Base-by-base conservation (phyloP, 1,139 yeast genomes). In the Candida dubliniensis region DNA sequence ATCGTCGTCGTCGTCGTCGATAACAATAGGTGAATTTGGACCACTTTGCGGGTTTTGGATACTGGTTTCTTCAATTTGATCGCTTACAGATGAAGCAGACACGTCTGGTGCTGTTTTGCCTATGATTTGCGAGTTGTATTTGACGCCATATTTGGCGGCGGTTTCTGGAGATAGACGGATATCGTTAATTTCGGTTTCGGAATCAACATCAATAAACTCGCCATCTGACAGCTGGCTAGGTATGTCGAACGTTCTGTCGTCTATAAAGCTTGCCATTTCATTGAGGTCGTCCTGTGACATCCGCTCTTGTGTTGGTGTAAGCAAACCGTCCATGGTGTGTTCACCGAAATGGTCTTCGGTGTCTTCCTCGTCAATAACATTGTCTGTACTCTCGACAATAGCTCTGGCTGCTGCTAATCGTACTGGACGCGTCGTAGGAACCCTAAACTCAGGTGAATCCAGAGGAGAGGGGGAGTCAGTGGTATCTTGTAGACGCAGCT, bases 321-420 rank as follows among this genome's bases (percentile, higher is more conserved):
- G 53, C 32, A 63, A 56, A 0, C 78, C 77, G 37, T 64, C 74
- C 73, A 71, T 61, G 41, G 65, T 58, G 9, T 58, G 59, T 15
- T 63, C 69, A 2, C 77, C 78, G 49, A 73, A 71, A 36, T 71
- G 62, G 46, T 74, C 77, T 45, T 72, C 77, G 5, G 51, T 56
- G 8, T 67, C 71, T 13, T 37, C 26, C 36, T 26, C 34, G 11
- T 38, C 36, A n/a, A n/a, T n/a, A n/a, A n/a, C n/a, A 24, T 33
- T 33, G 9, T 27, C 30, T 15, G 41, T 45, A 23, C 52, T 58
- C 25, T 52, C 59, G 12, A 41, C 45, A 31, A 45, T 33, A 30
- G 45, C 39, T 23, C 48, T 41, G 13, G 52, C 52, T 25, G 41
- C 47, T 4, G 43, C 40, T 29, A 47, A 29, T 23, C 44, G 18